phyloP scores from a whole-genome alignment of 805 yeast species.

The Tetrapisispora fleetii region DNA sequence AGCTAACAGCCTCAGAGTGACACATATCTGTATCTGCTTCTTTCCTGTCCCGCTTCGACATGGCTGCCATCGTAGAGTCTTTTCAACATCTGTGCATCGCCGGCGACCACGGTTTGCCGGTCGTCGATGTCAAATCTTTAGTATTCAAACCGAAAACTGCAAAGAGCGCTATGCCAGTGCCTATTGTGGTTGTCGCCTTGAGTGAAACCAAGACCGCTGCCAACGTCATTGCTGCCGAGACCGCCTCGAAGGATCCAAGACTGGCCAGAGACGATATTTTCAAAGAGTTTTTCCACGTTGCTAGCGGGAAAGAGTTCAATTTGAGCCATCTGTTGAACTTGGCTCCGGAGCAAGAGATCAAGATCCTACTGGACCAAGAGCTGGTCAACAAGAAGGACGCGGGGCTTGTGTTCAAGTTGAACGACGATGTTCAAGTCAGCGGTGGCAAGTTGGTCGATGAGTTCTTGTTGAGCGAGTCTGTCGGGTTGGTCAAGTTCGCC shows the following conservation, averaged over 20 bases:
- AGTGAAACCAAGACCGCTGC: slow-evolving; percentile 63
- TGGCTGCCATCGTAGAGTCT: neutral
- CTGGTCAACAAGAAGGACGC: slow-evolving; percentile 33
- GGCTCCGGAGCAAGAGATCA: slow-evolving; percentile 14
- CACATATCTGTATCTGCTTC: neutral
- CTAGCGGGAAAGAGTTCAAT: slow-evolving; percentile 24
- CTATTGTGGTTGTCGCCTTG: slow-evolving; percentile 71
- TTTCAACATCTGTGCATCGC: neutral
- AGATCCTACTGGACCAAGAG: slow-evolving; percentile 22
- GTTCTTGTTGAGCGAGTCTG: slow-evolving; percentile 18
- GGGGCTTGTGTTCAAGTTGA: slow-evolving; percentile 15
- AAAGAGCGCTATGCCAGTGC: slow-evolving; percentile 67
- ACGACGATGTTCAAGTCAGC: slow-evolving; percentile 17
- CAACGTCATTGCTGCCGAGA: slow-evolving; percentile 51
- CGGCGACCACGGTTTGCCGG: slow-evolving; percentile 4
- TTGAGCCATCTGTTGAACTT: slow-evolving; percentile 33
- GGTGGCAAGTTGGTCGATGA: slow-evolving; percentile 18
- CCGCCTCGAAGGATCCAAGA: slow-evolving; percentile 75
- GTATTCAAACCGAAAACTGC: slow-evolving; percentile 91
- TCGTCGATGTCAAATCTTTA: slow-evolving; percentile 58
- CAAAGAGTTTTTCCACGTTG: slow-evolving; percentile 36
- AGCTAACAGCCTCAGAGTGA: no score
- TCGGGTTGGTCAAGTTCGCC: slow-evolving; percentile 32
- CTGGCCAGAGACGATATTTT: slow-evolving; percentile 77
- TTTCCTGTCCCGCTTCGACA: neutral